These are phyloP conservation scores for Byssothecium circinans DNA, from an alignment of 2,329 filamentous ascomycete genomes.

Conservation along the genomic window DNA sequence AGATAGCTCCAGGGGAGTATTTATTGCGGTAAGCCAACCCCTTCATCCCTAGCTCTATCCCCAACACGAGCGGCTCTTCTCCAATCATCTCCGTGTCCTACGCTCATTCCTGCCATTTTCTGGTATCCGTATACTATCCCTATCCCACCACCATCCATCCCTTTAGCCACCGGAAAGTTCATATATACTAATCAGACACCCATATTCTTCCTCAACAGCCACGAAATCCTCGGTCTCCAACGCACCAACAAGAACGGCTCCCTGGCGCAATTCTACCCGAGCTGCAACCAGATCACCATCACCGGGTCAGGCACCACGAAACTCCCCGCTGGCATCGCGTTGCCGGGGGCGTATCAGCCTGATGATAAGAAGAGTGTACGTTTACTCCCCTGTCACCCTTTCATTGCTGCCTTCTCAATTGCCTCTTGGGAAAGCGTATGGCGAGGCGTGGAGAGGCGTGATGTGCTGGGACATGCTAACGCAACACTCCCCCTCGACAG, in stretches of 20 bases:
- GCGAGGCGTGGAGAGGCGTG: no score
- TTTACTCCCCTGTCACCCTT: not conserved
- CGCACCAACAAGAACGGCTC: constrained; percentile 4
- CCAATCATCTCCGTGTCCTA: no score
- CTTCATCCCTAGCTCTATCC: not conserved
- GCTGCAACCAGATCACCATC: constrained; percentile 10
- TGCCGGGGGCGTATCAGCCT: constrained; percentile 15
- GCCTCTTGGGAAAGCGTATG: no score
- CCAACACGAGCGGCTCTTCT: no score
- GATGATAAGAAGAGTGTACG: constrained; percentile 10
- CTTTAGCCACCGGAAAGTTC: no score
- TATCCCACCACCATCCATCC: no score
- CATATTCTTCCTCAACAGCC: no score
- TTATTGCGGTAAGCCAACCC: constrained; percentile 2
- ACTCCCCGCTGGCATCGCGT: constrained; percentile 12
- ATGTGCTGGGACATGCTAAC: not conserved
- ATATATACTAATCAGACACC: not conserved
- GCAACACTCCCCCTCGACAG: not conserved
- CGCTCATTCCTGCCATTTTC: no score
- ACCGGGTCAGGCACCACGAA: constrained; percentile 9
- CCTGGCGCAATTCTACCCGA: constrained; percentile 12
- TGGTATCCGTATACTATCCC: no score
- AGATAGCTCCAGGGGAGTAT: constrained; percentile 9
- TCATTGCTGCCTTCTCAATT: no score
- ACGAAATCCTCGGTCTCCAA: constrained; percentile 15